phyloP scores from a whole-genome alignment of 805 yeast genomes.

The Soucietia sequanensis region DNA sequence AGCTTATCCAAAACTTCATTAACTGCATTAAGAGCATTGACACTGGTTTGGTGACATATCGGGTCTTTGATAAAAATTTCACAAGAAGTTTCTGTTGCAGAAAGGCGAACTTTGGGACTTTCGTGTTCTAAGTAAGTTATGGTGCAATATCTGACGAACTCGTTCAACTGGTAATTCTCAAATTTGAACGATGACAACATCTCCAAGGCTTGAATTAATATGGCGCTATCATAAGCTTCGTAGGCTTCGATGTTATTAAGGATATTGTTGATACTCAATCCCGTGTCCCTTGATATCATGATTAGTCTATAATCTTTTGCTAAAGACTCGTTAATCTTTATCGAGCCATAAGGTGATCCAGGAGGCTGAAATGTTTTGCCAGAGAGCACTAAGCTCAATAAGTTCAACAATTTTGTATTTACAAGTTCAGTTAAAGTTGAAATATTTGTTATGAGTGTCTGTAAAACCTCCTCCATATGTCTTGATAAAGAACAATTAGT shows the following conservation, averaged over 20 bases:
- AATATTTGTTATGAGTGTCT: conserved; percentile 63
- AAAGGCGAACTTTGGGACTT: conserved; percentile 73
- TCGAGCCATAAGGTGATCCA: conserved; percentile 73
- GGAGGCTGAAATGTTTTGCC: conserved; percentile 83
- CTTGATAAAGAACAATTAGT: conserved; percentile 77
- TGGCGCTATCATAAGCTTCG: conserved; percentile 36
- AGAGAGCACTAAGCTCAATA: conserved; percentile 71
- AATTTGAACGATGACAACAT: conserved; percentile 77
- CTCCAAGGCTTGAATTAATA: conserved; percentile 74
- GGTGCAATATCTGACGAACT: conserved; percentile 82
- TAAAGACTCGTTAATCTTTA: conserved; percentile 55
- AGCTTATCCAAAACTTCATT: conserved; percentile 81
- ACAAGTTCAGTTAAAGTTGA: conserved; percentile 79
- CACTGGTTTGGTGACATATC: conserved; percentile 79
- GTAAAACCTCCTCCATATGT: conserved; percentile 74
- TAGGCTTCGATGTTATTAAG: conserved; percentile 29
- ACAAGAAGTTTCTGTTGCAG: conserved; percentile 84
- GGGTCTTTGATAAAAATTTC: conserved; percentile 74
- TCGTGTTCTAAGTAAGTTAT: conserved; percentile 82
- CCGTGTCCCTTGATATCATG: conserved; percentile 70
- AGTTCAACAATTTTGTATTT: conserved; percentile 66
- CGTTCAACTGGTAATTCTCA: conserved; percentile 72
- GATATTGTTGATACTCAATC: conserved; percentile 35
- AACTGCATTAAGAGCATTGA: conserved; percentile 77
- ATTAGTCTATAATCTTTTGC: conserved; percentile 79